These are phyloP conservation scores for Euphorbia corollata DNA, from an alignment of 441 rosid species.

Conservation along the genomic window DNA sequence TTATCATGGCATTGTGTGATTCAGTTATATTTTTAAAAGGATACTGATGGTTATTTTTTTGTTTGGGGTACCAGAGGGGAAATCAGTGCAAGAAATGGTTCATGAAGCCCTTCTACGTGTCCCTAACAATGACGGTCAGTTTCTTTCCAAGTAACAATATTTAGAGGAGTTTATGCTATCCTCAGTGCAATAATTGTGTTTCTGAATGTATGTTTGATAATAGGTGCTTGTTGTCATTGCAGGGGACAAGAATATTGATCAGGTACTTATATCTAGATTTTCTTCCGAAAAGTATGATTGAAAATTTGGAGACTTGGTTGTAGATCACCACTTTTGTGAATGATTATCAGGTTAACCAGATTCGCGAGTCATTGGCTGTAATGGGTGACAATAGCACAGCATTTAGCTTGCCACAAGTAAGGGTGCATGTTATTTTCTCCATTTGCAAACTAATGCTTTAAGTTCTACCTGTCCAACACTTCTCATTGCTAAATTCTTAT, in stretches of 20 bases:
- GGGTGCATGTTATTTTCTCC: conserved; percentile 23
- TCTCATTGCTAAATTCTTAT: neutral
- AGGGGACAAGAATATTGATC: conserved; percentile 90
- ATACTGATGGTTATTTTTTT: conserved; percentile 22
- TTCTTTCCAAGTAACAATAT: conserved; percentile 13
- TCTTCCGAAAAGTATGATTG: conserved; percentile 13
- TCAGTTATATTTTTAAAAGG: conserved; percentile 12
- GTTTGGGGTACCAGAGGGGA: conserved; percentile 60
- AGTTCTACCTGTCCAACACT: neutral
- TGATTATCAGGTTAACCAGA: conserved; percentile 71
- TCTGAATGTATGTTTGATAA: conserved; percentile 21
- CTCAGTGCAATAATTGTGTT: conserved; percentile 16
- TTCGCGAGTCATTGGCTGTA: conserved; percentile 81
- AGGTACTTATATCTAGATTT: conserved; percentile 39
- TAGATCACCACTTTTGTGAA: conserved; percentile 9
- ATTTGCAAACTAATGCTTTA: conserved; percentile 7
- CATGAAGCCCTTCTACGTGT: conserved; percentile 81
- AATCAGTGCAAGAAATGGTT: conserved; percentile 95
- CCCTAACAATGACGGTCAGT: conserved; percentile 78
- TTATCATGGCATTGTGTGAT: conserved; percentile 15
- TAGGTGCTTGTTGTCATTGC: conserved; percentile 35
- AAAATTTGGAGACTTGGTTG: conserved; percentile 20
- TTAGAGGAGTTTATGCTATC: conserved; percentile 18
- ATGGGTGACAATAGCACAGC: conserved; percentile 99
- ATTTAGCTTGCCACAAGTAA: conserved; percentile 95